These are phyloP conservation scores for Amanita rimosa DNA, from an alignment of 768 basidiomycete species.

Conservation along the genomic window DNA sequence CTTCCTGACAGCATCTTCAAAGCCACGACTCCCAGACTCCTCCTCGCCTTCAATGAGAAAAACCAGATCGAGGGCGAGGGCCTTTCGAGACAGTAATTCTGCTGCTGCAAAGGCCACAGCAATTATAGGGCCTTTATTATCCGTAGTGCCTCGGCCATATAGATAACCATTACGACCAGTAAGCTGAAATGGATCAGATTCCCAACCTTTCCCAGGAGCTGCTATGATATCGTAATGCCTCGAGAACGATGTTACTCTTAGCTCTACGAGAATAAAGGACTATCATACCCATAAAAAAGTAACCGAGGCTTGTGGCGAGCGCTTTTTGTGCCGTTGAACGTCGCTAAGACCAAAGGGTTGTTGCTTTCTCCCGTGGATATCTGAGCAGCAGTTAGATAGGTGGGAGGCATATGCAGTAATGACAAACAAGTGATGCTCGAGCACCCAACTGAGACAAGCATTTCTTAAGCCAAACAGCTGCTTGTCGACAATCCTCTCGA, in stretches of 20 bases:
- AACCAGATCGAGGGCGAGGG: slow-evolving; percentile 78
- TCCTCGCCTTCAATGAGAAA: slow-evolving; percentile 95
- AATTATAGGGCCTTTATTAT: slow-evolving; percentile 93
- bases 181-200: slow-evolving; percentile 73
- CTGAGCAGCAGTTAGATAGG: slow-evolving; percentile 23
- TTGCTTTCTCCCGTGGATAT: slow-evolving; percentile 63
- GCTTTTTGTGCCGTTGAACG: slow-evolving; percentile 63
- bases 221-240: slow-evolving; percentile 97
- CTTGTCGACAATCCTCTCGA: slow-evolving; percentile 86
- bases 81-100: slow-evolving; percentile 56
- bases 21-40: slow-evolving; percentile 86
- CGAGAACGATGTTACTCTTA: not conserved
- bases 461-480: slow-evolving; percentile 86
- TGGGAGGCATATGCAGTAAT: not conserved
- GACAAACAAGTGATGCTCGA: slow-evolving; percentile 55
- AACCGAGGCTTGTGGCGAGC: slow-evolving; percentile 56
- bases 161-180: slow-evolving; percentile 81
- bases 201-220: slow-evolving; percentile 67
- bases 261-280: not conserved
- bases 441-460: slow-evolving; percentile 86
- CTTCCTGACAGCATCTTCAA: slow-evolving; percentile 60
- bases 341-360: slow-evolving; percentile 86
- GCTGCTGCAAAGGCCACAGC: slow-evolving; percentile 87
- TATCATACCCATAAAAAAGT: slow-evolving; percentile 76
- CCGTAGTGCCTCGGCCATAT: slow-evolving; percentile 85